These are phyloP conservation scores for Leersia perrieri DNA, from an alignment of 176 grass and related monocot genomes.

Conservation along the genomic window DNA sequence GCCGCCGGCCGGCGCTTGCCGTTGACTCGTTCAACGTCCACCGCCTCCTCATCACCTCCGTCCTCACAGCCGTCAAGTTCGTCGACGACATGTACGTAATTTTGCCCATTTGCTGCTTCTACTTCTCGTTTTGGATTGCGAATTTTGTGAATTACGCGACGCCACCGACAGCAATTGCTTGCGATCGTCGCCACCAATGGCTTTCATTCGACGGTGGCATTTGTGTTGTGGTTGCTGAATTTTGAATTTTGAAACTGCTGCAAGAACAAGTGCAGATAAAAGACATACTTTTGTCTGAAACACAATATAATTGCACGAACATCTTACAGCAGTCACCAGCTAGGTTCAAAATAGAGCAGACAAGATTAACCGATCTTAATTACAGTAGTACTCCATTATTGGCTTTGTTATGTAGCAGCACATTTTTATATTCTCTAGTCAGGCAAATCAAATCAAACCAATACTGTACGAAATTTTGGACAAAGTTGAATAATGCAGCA, in stretches of 20 bases:
- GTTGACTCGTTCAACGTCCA: slow-evolving; percentile 98
- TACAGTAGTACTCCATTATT: no score
- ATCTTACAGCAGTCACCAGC: neutral
- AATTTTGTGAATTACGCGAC: neutral
- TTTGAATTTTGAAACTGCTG: neutral
- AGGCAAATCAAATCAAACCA: neutral
- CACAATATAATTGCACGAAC: neutral
- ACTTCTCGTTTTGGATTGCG: no score
- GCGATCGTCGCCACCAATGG: neutral
- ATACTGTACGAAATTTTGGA: neutral
- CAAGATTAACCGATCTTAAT: neutral
- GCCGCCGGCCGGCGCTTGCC: slow-evolving; percentile 59
- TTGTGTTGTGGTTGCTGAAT: neutral
- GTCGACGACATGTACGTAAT: slow-evolving; percentile 95
- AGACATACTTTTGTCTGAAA: neutral
- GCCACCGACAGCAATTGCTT: neutral
- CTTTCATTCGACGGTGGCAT: neutral
- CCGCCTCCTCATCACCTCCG: slow-evolving; percentile 89
- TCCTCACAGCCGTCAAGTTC: slow-evolving; percentile 97
- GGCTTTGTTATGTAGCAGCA: neutral
- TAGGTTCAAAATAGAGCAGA: neutral
- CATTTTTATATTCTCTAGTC: neutral
- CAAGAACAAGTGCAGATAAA: neutral
- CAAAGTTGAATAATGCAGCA: neutral
- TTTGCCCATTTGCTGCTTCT: no score